phyloP scores from a whole-genome alignment of 1,139 yeast species.

The Candida albicans region DNA sequence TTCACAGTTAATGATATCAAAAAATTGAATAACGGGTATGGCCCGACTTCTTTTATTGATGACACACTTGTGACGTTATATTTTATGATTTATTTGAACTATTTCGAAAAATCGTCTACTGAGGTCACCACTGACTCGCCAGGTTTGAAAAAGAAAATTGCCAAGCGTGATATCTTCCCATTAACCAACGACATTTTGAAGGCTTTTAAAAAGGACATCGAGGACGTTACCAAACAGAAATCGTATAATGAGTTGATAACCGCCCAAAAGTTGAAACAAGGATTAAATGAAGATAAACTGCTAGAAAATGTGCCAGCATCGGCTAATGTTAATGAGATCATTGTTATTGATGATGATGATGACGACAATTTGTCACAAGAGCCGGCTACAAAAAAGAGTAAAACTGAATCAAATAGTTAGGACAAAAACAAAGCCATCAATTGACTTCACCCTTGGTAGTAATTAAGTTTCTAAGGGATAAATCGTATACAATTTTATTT shows the following conservation, averaged over 20 bases:
- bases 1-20: conserved; percentile 63
- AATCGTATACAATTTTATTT: conserved; percentile 31
- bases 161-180: conserved; percentile 48
- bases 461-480: conserved; percentile 21
- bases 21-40: conserved; percentile 76
- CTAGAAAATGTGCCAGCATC: not conserved
- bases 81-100: conserved; percentile 46
- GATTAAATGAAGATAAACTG: not conserved
- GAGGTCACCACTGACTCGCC: conserved; percentile 26
- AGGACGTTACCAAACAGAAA: conserved; percentile 29
- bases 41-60: conserved; percentile 76
- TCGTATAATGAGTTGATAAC: conserved; percentile 33
- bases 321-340: not conserved
- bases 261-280: not conserved
- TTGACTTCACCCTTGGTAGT: conserved; percentile 16
- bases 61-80: conserved; percentile 69
- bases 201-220: conserved; percentile 31
- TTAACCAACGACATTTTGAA: conserved; percentile 38
- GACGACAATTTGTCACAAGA: not conserved
- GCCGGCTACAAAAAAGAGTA: not conserved
- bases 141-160: conserved; percentile 40
- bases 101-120: conserved; percentile 9
- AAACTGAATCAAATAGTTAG: not conserved
- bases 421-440: conserved; percentile 5
- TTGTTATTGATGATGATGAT: not conserved